Evolutionary conservation across 1,284 basidiomycete genomes (phyloP).

Genomic region (Pseudozyma tsukubaensis): DNA sequence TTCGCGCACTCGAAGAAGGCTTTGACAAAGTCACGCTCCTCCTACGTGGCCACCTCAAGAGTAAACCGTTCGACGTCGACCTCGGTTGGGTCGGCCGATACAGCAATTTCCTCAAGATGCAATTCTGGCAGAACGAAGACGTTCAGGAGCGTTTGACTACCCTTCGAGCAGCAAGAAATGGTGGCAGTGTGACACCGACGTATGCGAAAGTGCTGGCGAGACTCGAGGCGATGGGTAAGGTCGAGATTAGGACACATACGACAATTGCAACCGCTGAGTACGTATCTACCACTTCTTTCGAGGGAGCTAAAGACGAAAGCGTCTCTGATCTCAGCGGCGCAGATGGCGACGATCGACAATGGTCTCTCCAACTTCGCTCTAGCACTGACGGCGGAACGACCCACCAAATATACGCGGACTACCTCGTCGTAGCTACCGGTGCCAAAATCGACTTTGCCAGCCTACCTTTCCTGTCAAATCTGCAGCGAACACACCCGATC

Average conservation of each 20-base stretch:
- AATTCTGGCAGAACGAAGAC: conserved; percentile 66
- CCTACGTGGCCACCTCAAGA: conserved; percentile 65
- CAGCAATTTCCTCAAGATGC: conserved; percentile 63
- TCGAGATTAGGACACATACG: conserved; percentile 60
- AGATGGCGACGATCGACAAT: conserved; percentile 9
- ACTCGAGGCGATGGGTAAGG: conserved; percentile 45
- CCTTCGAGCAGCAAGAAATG: conserved; percentile 62
- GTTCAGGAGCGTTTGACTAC: conserved; percentile 47
- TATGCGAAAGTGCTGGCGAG: conserved; percentile 57
- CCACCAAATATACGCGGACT: conserved; percentile 35
- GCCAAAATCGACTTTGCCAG: conserved; percentile 48
- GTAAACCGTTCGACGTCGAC: conserved; percentile 67
- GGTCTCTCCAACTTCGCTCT: conserved; percentile 39
- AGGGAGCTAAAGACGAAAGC: background rate
- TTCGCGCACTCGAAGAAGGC: conserved; percentile 61
- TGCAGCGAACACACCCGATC: conserved; percentile 51
- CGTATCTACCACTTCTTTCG: background rate
- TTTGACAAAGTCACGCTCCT: conserved; percentile 65
- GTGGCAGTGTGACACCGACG: conserved; percentile 67
- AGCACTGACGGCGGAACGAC: conserved; percentile 4
- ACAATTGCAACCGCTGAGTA: conserved; percentile 37
- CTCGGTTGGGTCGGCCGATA: conserved; percentile 65
- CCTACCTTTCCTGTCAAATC: conserved; percentile 55
- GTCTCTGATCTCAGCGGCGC: background rate
- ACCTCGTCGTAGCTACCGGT: conserved; percentile 66